Evolutionary conservation across 1,284 basidiomycete species (phyloP).

Genomic region (Papiliotrema laurentii): DNA sequence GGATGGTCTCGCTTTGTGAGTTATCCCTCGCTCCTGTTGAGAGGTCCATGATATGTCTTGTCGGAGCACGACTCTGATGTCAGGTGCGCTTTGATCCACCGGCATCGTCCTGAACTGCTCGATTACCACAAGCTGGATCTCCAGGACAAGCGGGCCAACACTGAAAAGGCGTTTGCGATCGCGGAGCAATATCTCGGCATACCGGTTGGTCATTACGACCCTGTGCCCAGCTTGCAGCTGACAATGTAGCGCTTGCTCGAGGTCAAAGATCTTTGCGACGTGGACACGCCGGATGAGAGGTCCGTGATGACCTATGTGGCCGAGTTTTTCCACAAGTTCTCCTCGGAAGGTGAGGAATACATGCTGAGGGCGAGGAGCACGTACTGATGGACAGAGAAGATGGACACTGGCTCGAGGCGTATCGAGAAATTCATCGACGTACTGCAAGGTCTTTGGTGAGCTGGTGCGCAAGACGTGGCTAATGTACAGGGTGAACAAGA

Average conservation of each 20-base stretch:
- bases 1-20: slow-evolving; percentile 89
- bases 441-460: slow-evolving; percentile 61
- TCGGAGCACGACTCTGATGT: slow-evolving; percentile 2
- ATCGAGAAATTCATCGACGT: slow-evolving; percentile 95
- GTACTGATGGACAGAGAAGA: slow-evolving; percentile 63
- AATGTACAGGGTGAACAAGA: slow-evolving; percentile 69
- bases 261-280: slow-evolving; percentile 93
- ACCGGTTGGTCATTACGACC: slow-evolving; percentile 58
- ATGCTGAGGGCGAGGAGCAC: neutral
- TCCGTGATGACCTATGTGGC: slow-evolving; percentile 68
- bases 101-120: slow-evolving; percentile 89
- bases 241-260: slow-evolving; percentile 76
- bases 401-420: slow-evolving; percentile 85
- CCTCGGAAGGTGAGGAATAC: slow-evolving; percentile 71
- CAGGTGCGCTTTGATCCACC: slow-evolving; percentile 94
- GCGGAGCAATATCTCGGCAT: slow-evolving; percentile 83
- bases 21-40: slow-evolving; percentile 26
- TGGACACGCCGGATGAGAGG: slow-evolving; percentile 81
- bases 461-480: neutral
- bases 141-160: slow-evolving; percentile 73
- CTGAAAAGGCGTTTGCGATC: slow-evolving; percentile 75
- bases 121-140: slow-evolving; percentile 78
- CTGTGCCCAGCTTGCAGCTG: neutral
- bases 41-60: slow-evolving; percentile 1
- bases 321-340: slow-evolving; percentile 97